Conservation (phyloP, 1,284 basidiomycete genomes). For the Pholiota adiposa region DNA sequence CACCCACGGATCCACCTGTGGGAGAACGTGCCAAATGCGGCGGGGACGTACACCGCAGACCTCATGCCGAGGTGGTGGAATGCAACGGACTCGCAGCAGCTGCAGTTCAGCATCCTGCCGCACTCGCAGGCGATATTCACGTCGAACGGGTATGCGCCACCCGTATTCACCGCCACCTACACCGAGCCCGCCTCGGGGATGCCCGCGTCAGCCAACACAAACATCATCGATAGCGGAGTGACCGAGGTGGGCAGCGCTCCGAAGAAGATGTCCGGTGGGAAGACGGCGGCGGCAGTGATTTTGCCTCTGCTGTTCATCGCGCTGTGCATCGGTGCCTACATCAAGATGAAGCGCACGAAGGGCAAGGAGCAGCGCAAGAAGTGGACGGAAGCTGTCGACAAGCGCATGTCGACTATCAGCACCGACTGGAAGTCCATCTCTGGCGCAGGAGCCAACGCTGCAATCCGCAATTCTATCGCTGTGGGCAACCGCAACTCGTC, state of each 20-base stretch:
- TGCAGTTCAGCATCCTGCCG: constrained; percentile 73
- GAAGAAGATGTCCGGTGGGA: constrained; percentile 55
- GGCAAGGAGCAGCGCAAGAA: constrained; percentile 60
- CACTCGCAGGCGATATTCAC: constrained; percentile 59
- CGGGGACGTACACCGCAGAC: constrained; percentile 57
- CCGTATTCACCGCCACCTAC: constrained; percentile 74
- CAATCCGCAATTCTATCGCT: constrained; percentile 73
- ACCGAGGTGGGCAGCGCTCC: constrained; percentile 42
- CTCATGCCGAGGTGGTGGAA: constrained; percentile 85
- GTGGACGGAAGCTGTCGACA: constrained; percentile 76
- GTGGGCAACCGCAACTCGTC: constrained; percentile 49
- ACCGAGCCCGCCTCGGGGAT: constrained; percentile 41
- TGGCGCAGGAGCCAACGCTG: constrained; percentile 70
- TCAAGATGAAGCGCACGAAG: constrained; percentile 62
- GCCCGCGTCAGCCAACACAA: constrained; percentile 44
- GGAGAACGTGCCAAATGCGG: constrained; percentile 57
- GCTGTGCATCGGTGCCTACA: constrained; percentile 52
- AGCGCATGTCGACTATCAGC: constrained; percentile 82
- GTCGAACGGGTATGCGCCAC: constrained; percentile 65
- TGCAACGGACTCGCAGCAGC: constrained; percentile 50
- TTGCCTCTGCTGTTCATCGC: constrained; percentile 69
- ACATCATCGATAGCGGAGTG: constrained; percentile 35
- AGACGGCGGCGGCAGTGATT: constrained; percentile 78
- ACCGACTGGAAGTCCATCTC: constrained; percentile 79
- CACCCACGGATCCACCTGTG: constrained; percentile 65